These are phyloP conservation scores for Limnomonas spitsbergensis DNA, from an alignment of 139 green algal genomes.

Conservation along the genomic window DNA sequence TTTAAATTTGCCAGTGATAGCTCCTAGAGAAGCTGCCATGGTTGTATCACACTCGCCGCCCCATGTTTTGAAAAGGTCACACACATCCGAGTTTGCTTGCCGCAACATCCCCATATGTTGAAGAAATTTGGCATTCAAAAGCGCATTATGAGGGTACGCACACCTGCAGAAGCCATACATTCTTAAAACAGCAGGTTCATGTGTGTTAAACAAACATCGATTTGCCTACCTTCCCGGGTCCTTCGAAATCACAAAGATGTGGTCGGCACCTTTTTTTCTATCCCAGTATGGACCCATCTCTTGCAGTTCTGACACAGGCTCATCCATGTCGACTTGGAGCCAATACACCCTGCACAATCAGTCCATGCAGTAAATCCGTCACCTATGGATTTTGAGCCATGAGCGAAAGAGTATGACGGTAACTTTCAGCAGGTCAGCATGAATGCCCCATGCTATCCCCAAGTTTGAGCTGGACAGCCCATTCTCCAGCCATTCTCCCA, in stretches of 20 bases:
- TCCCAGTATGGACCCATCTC: conserved; percentile 10
- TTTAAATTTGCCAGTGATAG: background rate
- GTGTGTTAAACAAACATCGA: background rate
- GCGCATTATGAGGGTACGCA: background rate
- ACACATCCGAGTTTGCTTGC: background rate
- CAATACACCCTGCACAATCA: conserved; percentile 3
- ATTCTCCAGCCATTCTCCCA: too few species aligned
- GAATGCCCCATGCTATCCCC: too few species aligned
- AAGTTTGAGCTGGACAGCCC: too few species aligned
- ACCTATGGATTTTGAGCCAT: too few species aligned
- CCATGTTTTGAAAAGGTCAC: background rate
- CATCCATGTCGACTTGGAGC: background rate
- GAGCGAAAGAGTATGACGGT: too few species aligned
- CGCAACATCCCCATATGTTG: conserved; percentile 1
- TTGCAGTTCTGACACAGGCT: background rate
- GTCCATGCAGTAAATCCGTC: too few species aligned
- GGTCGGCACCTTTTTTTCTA: conserved; percentile 7
- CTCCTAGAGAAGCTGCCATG: background rate
- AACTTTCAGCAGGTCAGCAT: too few species aligned
- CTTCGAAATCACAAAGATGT: conserved; percentile 14
- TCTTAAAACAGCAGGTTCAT: too few species aligned
- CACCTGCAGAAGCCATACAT: background rate
- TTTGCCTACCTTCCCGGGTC: background rate
- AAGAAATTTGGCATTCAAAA: background rate
- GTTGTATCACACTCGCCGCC: background rate